phyloP scores from a whole-genome alignment of 108 stramenopile genomes.

The Cyclotella baltica region DNA sequence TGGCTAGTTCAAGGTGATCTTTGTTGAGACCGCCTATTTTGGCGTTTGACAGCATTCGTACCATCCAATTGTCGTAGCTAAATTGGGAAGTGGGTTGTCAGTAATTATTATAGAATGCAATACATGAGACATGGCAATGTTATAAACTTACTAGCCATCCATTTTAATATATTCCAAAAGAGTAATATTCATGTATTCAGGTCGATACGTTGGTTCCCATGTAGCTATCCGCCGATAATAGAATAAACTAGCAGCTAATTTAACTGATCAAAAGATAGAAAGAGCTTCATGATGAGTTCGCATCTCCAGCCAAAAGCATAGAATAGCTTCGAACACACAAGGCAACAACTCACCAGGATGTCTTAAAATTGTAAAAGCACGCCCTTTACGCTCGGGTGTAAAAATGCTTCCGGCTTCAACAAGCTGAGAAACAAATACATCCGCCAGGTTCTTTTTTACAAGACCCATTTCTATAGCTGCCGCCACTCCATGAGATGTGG shows the following conservation, averaged over 20 bases:
- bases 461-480: slow-evolving; percentile 21
- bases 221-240: slow-evolving; percentile 51
- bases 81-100: neutral
- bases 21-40: slow-evolving; percentile 47
- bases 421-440: slow-evolving; percentile 44
- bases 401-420: slow-evolving; percentile 46
- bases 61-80: slow-evolving; percentile 58
- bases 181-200: slow-evolving; percentile 42
- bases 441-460: slow-evolving; percentile 32
- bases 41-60: slow-evolving; percentile 50
- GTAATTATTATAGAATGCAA: neutral
- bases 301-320: neutral
- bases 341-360: slow-evolving; percentile 42
- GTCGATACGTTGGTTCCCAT: slow-evolving; percentile 60
- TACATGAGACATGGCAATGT: neutral
- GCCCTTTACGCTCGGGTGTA: slow-evolving; percentile 25
- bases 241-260: slow-evolving; percentile 38
- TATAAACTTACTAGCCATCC: slow-evolving; percentile 19
- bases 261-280: neutral
- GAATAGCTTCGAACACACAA: neutral
- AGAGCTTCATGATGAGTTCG: no score
- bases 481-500: slow-evolving; percentile 32
- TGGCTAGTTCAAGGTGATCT: slow-evolving; percentile 51
- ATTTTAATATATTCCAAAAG: slow-evolving; percentile 42
- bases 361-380: slow-evolving; percentile 49